phyloP scores from a whole-genome alignment of 805 yeast species.

The Brettanomyces anomalus region DNA sequence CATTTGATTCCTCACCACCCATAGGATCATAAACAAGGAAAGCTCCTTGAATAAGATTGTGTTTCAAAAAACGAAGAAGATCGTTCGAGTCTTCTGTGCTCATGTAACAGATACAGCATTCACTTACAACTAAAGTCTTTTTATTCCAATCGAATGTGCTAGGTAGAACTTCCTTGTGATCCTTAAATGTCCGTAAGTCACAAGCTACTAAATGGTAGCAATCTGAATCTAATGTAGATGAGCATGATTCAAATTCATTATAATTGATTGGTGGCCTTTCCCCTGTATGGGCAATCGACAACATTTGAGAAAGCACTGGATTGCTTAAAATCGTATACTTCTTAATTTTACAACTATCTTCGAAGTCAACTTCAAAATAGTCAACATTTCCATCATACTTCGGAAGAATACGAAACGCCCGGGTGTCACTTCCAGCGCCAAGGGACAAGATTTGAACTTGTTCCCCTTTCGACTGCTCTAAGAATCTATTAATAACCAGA shows the following conservation, averaged over 20 bases:
- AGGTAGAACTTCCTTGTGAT: conserved; percentile 3
- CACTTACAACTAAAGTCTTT: conserved; percentile 61
- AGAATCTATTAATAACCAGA: conserved; percentile 32
- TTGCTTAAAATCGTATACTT: conserved; percentile 36
- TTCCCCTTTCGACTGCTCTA: conserved; percentile 18
- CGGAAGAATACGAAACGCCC: conserved; percentile 44
- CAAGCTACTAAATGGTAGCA: conserved; percentile 43
- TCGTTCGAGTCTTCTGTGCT: conserved; percentile 37
- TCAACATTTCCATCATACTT: conserved; percentile 21
- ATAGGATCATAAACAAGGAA: conserved; percentile 64
- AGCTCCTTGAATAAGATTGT: conserved; percentile 16
- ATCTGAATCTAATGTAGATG: conserved; percentile 4
- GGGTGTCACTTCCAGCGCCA: conserved; percentile 79
- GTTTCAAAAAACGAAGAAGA: conserved; percentile 36
- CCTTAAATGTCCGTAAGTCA: conserved; percentile 38
- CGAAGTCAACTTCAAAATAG: conserved; percentile 61
- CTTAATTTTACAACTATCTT: conserved; percentile 42
- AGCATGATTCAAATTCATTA: background rate
- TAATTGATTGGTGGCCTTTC: conserved; percentile 8
- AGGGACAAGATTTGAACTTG: conserved; percentile 51
- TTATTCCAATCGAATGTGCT: conserved; percentile 15
- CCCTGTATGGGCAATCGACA: background rate
- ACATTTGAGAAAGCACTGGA: conserved; percentile 15
- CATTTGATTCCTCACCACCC: conserved; percentile 33
- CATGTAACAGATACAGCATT: conserved; percentile 70